Percentiles rank a stretch among this genome's conserved stretches.
These are phyloP conservation scores for Coemansia sp. DNA, from an alignment of 192 early-diverging fungal genomes.

Conservation along the genomic window DNA sequence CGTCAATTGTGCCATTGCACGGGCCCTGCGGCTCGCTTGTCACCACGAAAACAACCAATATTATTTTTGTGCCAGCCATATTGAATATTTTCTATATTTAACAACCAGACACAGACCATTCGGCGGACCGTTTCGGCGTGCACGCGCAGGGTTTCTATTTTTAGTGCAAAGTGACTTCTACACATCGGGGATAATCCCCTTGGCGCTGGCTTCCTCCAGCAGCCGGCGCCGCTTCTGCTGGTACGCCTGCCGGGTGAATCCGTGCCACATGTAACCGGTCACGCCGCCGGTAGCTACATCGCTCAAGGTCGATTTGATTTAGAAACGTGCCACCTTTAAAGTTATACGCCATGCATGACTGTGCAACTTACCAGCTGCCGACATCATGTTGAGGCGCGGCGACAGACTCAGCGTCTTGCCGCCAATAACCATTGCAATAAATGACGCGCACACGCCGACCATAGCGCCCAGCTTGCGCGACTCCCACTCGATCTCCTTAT, in stretches of 20 bases:
- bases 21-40: too few species aligned
- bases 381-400: constrained; percentile 24
- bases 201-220: constrained; percentile 27
- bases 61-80: too few species aligned
- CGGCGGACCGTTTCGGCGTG: not conserved
- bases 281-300: constrained; percentile 39
- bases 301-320: not conserved
- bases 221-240: constrained; percentile 39
- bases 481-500: constrained; percentile 40
- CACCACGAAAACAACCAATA: too few species aligned
- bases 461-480: constrained; percentile 47
- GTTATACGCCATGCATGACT: not conserved
- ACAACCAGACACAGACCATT: not conserved
- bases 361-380: constrained; percentile 27
- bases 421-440: constrained; percentile 44
- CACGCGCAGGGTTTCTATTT: not conserved
- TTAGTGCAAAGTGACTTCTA: not conserved
- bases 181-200: constrained; percentile 15
- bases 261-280: constrained; percentile 51
- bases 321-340: not conserved
- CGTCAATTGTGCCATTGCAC: too few species aligned
- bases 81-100: not conserved
- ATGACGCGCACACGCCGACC: constrained; percentile 31
- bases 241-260: constrained; percentile 47
- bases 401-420: constrained; percentile 29